Conservation (phyloP, 2,329 filamentous ascomycete species). For the Penicillium sp. region DNA sequence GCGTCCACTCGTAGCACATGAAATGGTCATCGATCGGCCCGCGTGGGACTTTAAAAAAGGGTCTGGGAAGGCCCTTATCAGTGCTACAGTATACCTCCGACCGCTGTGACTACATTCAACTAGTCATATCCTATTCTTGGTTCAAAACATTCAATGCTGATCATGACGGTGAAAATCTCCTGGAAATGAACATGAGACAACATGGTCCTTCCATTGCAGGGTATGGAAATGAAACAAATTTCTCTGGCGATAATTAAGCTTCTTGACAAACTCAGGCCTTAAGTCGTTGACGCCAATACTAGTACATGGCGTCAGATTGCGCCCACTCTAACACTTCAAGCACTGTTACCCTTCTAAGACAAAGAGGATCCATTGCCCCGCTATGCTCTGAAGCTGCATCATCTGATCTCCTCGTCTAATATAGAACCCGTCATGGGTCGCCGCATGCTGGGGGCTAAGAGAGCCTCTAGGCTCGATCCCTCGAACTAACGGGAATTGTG, state of each 20-base stretch:
- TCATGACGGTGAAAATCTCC: background rate
- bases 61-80: background rate
- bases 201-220: background rate
- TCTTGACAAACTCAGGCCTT: background rate
- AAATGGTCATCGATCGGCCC: conserved; percentile 10
- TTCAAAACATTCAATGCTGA: background rate
- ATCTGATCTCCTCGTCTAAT: background rate
- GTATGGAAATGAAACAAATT: background rate
- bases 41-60: conserved; percentile 5
- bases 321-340: no score
- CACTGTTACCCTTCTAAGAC: background rate
- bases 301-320: background rate
- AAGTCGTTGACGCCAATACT: background rate
- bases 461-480: background rate
- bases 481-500: background rate
- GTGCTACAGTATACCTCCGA: background rate
- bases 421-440: conserved; percentile 1
- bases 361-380: background rate
- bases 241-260: background rate
- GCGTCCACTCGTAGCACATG: background rate
- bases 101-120: background rate
- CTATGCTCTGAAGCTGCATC: background rate
- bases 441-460: background rate
- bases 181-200: background rate
- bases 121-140: background rate